Base-by-base conservation (phyloP, 176 grass and related monocot genomes). In the Echinochloa phyllopogon region DNA sequence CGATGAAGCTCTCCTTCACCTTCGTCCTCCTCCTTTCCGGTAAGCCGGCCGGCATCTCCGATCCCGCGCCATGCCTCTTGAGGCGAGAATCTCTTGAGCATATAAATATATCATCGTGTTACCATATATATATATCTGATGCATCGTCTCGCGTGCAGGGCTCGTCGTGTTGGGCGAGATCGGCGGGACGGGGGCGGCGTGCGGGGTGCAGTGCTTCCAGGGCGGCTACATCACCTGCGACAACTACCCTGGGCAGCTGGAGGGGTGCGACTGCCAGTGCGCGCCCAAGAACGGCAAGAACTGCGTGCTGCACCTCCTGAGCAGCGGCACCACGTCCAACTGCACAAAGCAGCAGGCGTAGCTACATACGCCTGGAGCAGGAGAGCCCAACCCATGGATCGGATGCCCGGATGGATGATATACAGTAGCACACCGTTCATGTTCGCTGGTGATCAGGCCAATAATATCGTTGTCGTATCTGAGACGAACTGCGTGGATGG, bases 21-120 rank as follows among this genome's bases (percentile, higher is more conserved):
- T 40, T 78, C 83, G 29, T 79, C 25, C 75, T 86, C 50, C 66
- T 83, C 79, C 53, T 83, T 10, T 86, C 62, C 10, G 83, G 83
- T 79, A 86, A 41, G 16, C 13, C 3, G 29, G 13, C 27, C 29
- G 29, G 29, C 4, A 65, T 11, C 43, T 33, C 29, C 29, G 29
- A 33, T 33, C 29, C 29, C 29, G 29, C 29, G 29, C 29, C 29
- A 33, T 33, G 29, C 29, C 29, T 33, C 29, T 33, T 33, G 29
- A 33, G 29, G 29, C 29, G 29, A 33, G 29, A 33, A 33, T 33
- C 29, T 33, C 29, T 33, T 33, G 29, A 33, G 29, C 29, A 33
- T 33, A n/a, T n/a, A n/a, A n/a, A n/a, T n/a, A n/a, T n/a, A n/a
- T n/a, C 42, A 43, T 43, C 3, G n/a, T n/a, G n/a, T 25, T n/a